These are phyloP conservation scores for Knufia fluminis DNA, from an alignment of 2,329 filamentous ascomycete species.

Conservation along the genomic window DNA sequence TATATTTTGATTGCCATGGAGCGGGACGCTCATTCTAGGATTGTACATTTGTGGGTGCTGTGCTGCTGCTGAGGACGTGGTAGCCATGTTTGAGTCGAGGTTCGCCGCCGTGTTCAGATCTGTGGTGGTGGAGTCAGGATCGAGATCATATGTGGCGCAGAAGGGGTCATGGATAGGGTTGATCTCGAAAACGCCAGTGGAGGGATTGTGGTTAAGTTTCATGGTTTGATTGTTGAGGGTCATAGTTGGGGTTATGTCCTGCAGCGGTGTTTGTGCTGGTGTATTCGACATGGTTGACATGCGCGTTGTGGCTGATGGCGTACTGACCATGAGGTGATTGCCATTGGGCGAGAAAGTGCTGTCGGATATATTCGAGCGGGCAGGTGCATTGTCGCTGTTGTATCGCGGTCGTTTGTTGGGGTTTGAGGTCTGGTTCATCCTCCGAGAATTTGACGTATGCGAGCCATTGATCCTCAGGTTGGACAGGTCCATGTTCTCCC, in stretches of 20 bases:
- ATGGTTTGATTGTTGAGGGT: neutral
- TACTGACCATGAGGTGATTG: neutral
- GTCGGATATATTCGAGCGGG: neutral
- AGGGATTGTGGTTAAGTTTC: neutral
- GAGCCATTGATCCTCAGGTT: neutral
- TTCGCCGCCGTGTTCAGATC: neutral
- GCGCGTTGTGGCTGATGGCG: neutral
- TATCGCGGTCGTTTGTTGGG: neutral
- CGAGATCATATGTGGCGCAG: neutral
- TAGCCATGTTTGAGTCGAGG: neutral
- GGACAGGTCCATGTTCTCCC: neutral
- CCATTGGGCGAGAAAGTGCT: neutral
- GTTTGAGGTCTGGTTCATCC: neutral
- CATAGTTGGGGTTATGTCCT: neutral
- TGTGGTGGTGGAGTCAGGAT: neutral
- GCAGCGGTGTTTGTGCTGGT: slow-evolving; percentile 6
- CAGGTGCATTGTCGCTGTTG: neutral
- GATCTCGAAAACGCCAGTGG: slow-evolving; percentile 8
- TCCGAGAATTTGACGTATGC: neutral
- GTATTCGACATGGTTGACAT: slow-evolving; percentile 6
- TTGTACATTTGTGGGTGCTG: slow-evolving; percentile 1
- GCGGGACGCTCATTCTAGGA: slow-evolving; percentile 3
- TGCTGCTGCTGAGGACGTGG: neutral
- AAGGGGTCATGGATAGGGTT: slow-evolving; percentile 7
- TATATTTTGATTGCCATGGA: neutral